Percentiles rank a stretch among this genome's conserved stretches.
Evolutionary conservation across 192 early-diverging fungal species (phyloP).

Genomic region (Entomortierella parvispora): DNA sequence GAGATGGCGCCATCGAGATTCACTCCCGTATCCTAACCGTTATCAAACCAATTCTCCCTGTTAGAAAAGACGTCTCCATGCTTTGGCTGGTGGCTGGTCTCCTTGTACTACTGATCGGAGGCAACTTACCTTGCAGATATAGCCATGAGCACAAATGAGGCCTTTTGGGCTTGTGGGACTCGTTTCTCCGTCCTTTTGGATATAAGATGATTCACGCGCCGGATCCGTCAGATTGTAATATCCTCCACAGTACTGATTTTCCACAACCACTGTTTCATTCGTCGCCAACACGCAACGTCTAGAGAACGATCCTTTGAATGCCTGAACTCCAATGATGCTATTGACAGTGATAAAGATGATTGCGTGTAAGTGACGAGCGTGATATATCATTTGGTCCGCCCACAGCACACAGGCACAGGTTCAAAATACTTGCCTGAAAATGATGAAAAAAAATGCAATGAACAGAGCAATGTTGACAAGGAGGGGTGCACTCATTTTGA

Average conservation of each 20-base stretch:
- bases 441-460: constrained; percentile 68
- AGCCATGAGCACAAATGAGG: constrained; percentile 57
- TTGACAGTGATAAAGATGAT: background rate
- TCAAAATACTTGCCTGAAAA: constrained; percentile 56
- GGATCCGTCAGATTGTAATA: constrained; percentile 11
- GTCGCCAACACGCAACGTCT: constrained; percentile 57
- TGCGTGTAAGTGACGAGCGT: background rate
- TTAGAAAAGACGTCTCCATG: too few relatives aligned
- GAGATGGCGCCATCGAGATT: constrained; percentile 52
- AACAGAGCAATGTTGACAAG: constrained; percentile 65
- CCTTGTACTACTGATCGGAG: too few relatives aligned
- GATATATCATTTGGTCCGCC: background rate
- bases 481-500: constrained; percentile 67
- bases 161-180: constrained; percentile 58
- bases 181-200: background rate
- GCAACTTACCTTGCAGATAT: constrained; percentile 59
- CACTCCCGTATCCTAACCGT: constrained; percentile 39
- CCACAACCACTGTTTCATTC: constrained; percentile 8
- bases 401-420: background rate
- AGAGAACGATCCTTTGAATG: constrained; percentile 68
- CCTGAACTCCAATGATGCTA: constrained; percentile 68
- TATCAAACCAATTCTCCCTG: too few relatives aligned
- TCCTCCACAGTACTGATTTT: constrained; percentile 51
- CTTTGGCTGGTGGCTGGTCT: too few relatives aligned
- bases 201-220: constrained; percentile 4